These are phyloP conservation scores for Tetracladium maxilliforme DNA, from an alignment of 2,329 filamentous ascomycete genomes.

Conservation along the genomic window DNA sequence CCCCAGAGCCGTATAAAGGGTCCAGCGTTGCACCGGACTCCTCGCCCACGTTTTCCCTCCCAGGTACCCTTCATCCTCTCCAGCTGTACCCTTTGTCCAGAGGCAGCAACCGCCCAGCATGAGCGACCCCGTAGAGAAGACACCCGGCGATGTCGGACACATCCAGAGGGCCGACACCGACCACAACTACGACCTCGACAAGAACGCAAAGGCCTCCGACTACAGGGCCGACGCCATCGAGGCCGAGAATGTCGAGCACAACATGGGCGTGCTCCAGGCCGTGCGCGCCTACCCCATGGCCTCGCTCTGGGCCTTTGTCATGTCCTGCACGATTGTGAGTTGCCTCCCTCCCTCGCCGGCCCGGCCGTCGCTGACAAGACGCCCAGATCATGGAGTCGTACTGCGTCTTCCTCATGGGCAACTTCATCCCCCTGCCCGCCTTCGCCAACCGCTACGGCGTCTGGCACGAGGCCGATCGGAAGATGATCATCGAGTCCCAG, in stretches of 20 bases:
- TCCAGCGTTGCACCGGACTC: no score
- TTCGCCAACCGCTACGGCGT: slow-evolving; percentile 34
- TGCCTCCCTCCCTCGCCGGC: not conserved
- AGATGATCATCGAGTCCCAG: slow-evolving; percentile 27
- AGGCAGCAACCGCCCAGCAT: no score
- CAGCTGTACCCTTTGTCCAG: no score
- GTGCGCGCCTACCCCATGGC: slow-evolving; percentile 35
- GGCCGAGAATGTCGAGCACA: slow-evolving; percentile 37
- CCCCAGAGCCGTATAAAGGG: no score
- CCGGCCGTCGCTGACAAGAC: slow-evolving; percentile 1
- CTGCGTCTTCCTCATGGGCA: slow-evolving; percentile 43
- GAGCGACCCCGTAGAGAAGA: no score
- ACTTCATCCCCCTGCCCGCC: slow-evolving; percentile 34
- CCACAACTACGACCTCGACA: no score
- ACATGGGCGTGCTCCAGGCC: slow-evolving; percentile 31
- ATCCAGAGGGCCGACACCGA: no score
- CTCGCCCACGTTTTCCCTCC: no score
- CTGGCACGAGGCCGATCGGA: slow-evolving; percentile 7
- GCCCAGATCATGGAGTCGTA: slow-evolving; percentile 48
- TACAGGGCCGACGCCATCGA: slow-evolving; percentile 38
- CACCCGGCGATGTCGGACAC: no score
- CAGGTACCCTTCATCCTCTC: no score
- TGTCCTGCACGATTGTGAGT: slow-evolving; percentile 40
- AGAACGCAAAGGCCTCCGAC: slow-evolving; percentile 21
- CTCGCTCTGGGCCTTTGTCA: slow-evolving; percentile 36